Evolutionary conservation across 768 basidiomycete genomes (phyloP), one percentile per base, ranked within the genome.

Genomic region (Mycena galericulata): DNA sequence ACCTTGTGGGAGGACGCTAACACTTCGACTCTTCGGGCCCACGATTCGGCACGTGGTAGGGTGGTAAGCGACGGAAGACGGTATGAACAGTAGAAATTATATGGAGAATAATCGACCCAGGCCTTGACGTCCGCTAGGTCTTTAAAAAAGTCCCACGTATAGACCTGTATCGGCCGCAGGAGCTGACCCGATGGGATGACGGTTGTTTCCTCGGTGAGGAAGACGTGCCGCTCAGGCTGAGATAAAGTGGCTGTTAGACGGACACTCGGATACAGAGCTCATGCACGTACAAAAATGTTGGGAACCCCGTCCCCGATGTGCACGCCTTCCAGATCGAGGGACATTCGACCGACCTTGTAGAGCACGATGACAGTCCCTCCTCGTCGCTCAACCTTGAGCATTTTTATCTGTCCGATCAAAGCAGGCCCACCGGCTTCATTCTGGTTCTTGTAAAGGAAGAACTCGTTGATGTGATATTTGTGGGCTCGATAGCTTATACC

Each of bases 391-490:
- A 77, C 56, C 59, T 70, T 61, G 29, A 89, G 73, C 8, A 72
- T 62, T 1, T 73, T 72, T 66, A 93, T 81, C 40, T 88, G 86
- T 1, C 87, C 92, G 51, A 93, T 85, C 29, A 84, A 72, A 4
- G 87, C 89, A 1, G 88, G 86, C 0, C 89, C 89, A 1, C 81
- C 76, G 0, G 84, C 81, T 22, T 75, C 79, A 73, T 62, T 68
- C 27, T 47, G 49, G 30, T 62, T 68, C 27, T 47, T 50, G 30
- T 89, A 85, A 7, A 89, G 79, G 6, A 88, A 86, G 67, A 87
- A 92, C 40, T 94, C 93, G 46, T 88, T 77, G 0, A 80, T 54
- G 60, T 95, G 93, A 68, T 89, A 94, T 0, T 77, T 77, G 2
- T 79, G 70, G 0, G 86, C 87, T 12, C 76, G 78, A 72, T 81